Base-by-base conservation (phyloP, 2,329 filamentous ascomycete species). In the Lachnellula arida region DNA sequence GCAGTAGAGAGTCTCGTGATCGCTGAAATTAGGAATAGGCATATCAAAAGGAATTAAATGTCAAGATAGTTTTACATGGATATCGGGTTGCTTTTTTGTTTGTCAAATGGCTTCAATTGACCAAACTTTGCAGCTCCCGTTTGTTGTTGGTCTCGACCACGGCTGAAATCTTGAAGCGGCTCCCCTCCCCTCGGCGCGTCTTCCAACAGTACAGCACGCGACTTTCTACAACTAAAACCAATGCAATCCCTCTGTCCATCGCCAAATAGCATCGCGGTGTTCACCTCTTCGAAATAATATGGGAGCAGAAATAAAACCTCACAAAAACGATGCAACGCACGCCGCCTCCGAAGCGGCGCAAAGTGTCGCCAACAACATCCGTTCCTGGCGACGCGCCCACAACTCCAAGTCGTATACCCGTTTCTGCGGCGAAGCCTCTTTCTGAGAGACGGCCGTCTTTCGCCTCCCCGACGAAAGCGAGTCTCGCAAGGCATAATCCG, bases 401-500 rank as follows among this genome's bases (percentile, higher is more conserved):
- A 55, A 74, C 71, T 54, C 72, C 71, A 48, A 67, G 63, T 63
- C 66, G 65, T 46, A 67, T 66, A 42, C 66, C 66, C 3, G 58
- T 57, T 35, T 22, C 60, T 52, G 42, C 53, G 47, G 60, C 60
- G 53, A 58, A 65, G 32, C 64, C 71, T 17, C 68, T 70, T 40
- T 61, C 68, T 7, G 64, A 67, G 47, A 77, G 77, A 44, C 15
- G 42, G 1, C 78, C 81, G 0, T 87, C 84, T 0, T 88, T 84
- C 66, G 81, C 81, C 53, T 87, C 85, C n/a, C 85, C 86, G 0
- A 87, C 85, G 0, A 82, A 78, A 66, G 78, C 85, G 12, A 88
- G 83, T 63, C 71, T 87, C 14, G 76, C 83, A 55, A 79, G 81
- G 60, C 78, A 81, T 48, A 81, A 87, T 58, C 81, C 84, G 0